A percentile compares a stretch with the other conserved stretches of the same genome.
Conservation (phyloP, 805 yeast species). For the Hanseniaspora vineae region DNA sequence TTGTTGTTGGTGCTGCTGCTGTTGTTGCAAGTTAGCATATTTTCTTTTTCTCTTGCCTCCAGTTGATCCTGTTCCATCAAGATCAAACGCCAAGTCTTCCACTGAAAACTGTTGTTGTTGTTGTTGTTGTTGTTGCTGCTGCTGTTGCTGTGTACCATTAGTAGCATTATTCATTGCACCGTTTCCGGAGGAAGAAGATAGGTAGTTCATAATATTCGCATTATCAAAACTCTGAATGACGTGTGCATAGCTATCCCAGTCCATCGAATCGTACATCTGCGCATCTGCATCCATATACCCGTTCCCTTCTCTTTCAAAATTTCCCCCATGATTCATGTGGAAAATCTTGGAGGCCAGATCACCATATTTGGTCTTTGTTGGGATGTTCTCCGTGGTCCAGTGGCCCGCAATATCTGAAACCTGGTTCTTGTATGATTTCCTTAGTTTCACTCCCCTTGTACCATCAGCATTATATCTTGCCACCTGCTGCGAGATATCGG, state of each 20-base stretch:
- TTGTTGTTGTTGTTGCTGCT: neutral
- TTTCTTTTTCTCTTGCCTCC: conserved; percentile 18
- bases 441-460: conserved; percentile 77
- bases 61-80: conserved; percentile 22
- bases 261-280: conserved; percentile 17
- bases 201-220: conserved; percentile 20
- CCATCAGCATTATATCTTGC: conserved; percentile 85
- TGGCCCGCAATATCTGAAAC: conserved; percentile 77
- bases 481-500: conserved; percentile 58
- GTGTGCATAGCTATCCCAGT: conserved; percentile 20
- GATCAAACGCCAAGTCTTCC: conserved; percentile 24
- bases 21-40: conserved; percentile 10
- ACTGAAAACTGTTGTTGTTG: conserved; percentile 11
- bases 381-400: conserved; percentile 36
- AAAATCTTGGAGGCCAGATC: conserved; percentile 22
- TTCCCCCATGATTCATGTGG: conserved; percentile 15
- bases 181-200: no score
- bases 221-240: conserved; percentile 22
- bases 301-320: conserved; percentile 6
- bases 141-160: conserved; percentile 6
- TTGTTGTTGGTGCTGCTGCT: neutral
- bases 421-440: conserved; percentile 92
- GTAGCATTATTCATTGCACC: no score
- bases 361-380: conserved; percentile 31
- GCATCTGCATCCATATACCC: conserved; percentile 6